A percentile compares a stretch with the other conserved stretches of the same genome.
Conservation (phyloP, 2,329 filamentous ascomycete species). For the Westerdykella sp. region DNA sequence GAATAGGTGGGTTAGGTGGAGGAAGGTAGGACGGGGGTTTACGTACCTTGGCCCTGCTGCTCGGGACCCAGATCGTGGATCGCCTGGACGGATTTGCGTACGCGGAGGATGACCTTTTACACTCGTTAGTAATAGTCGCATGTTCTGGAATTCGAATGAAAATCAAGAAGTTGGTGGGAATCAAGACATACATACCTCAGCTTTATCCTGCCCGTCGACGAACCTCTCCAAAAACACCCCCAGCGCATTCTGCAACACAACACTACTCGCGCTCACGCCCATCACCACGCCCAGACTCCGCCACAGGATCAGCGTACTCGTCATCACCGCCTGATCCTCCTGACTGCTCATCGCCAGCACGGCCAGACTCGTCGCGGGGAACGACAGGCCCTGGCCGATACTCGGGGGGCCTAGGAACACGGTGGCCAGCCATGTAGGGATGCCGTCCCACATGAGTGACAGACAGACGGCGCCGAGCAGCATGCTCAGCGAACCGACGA, state of each 20-base stretch:
- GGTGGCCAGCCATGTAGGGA: slow-evolving; percentile 39
- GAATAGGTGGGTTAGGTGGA: background rate
- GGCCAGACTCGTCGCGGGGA: slow-evolving; percentile 39
- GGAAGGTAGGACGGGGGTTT: background rate
- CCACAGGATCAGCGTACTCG: slow-evolving; percentile 65
- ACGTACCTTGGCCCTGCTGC: slow-evolving; percentile 44
- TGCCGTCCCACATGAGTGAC: slow-evolving; percentile 32
- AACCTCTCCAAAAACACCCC: slow-evolving; percentile 52
- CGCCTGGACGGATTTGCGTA: slow-evolving; percentile 46
- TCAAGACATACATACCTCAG: slow-evolving; percentile 32
- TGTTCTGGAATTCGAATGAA: too few relatives aligned
- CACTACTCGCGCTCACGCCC: slow-evolving; percentile 64
- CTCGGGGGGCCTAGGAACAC: slow-evolving; percentile 37
- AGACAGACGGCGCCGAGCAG: slow-evolving; percentile 34
- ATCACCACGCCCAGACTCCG: slow-evolving; percentile 65
- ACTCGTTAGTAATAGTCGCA: background rate
- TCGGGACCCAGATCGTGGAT: slow-evolving; percentile 42
- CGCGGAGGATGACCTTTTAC: slow-evolving; percentile 41
- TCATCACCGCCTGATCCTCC: slow-evolving; percentile 46
- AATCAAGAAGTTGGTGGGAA: background rate
- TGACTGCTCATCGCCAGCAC: slow-evolving; percentile 39
- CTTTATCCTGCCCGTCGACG: slow-evolving; percentile 55
- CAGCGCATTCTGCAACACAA: slow-evolving; percentile 68
- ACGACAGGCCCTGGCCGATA: slow-evolving; percentile 39
- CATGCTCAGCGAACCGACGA: slow-evolving; percentile 34